phyloP scores from a whole-genome alignment of 768 basidiomycete genomes.

The Sarcomyxa edulis region DNA sequence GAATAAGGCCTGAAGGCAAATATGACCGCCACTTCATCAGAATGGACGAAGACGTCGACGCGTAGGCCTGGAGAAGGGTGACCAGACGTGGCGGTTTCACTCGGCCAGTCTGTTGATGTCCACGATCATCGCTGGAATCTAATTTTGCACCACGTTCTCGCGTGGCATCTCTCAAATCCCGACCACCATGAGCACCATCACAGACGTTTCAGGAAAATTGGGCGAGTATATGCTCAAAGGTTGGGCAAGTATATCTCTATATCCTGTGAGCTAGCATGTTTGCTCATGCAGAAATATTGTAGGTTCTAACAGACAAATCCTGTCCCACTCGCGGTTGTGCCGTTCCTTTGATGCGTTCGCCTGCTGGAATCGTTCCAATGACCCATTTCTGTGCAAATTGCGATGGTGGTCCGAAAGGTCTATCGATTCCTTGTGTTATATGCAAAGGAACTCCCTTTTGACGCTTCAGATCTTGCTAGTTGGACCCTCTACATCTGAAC shows the following conservation, averaged over 20 bases:
- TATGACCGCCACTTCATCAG: slow-evolving; percentile 46
- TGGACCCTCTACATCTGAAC: too few relatives aligned
- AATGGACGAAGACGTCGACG: slow-evolving; percentile 1
- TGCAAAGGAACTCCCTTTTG: too few relatives aligned
- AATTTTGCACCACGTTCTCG: too few relatives aligned
- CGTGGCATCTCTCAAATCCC: too few relatives aligned
- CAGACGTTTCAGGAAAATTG: slow-evolving; percentile 55
- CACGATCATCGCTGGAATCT: too few relatives aligned
- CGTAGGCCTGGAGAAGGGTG: not conserved
- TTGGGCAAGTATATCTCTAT: slow-evolving; percentile 44
- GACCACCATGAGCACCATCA: slow-evolving; percentile 40
- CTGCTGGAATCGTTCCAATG: slow-evolving; percentile 38
- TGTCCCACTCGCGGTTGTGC: slow-evolving; percentile 54
- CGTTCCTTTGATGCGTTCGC: slow-evolving; percentile 74
- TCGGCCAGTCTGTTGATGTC: too few relatives aligned
- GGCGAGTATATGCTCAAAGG: slow-evolving; percentile 74
- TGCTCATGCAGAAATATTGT: not conserved
- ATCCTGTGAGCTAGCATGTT: not conserved
- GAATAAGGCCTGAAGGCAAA: slow-evolving; percentile 46
- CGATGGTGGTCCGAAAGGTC: slow-evolving; percentile 33
- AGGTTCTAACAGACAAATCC: slow-evolving; percentile 62
- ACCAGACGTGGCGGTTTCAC: slow-evolving; percentile 4
- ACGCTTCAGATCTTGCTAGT: too few relatives aligned
- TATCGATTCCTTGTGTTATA: not conserved
- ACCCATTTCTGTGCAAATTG: slow-evolving; percentile 63